Conservation (phyloP, 2,329 filamentous ascomycete genomes). For the Diaporthe citri region DNA sequence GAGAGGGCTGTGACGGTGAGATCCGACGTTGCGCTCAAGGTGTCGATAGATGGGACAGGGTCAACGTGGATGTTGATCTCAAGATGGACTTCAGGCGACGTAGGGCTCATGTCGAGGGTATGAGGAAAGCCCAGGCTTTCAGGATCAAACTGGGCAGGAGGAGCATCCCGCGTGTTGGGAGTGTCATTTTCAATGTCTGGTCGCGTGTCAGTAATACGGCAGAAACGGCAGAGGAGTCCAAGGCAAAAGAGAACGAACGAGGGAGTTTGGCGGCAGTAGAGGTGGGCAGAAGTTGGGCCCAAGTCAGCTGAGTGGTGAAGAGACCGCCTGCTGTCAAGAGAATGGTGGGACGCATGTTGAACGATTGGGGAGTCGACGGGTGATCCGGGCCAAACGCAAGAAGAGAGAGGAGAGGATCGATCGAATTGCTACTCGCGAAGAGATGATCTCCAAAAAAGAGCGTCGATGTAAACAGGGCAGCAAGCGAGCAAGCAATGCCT, state of each 20-base stretch:
- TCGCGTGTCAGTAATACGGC: neutral
- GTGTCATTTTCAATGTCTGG: neutral
- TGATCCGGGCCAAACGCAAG: slow-evolving; percentile 20
- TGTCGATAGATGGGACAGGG: neutral
- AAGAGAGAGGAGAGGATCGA: slow-evolving; percentile 33
- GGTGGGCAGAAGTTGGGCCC: neutral
- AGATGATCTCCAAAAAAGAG: slow-evolving; percentile 42
- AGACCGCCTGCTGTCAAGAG: slow-evolving; percentile 21
- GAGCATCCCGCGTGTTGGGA: slow-evolving; percentile 1
- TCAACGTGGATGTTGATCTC: slow-evolving; percentile 38
- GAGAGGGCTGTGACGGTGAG: slow-evolving; percentile 18
- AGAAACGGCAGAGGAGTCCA: neutral
- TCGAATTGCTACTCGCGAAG: slow-evolving; percentile 41
- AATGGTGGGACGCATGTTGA: slow-evolving; percentile 32
- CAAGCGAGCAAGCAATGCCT: slow-evolving; percentile 19
- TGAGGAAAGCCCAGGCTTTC: slow-evolving; percentile 26
- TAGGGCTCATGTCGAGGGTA: slow-evolving; percentile 22
- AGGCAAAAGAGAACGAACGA: neutral
- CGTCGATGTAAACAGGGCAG: slow-evolving; percentile 21
- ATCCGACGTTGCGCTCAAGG: neutral
- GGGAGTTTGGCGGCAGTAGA: neutral
- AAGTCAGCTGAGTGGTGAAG: slow-evolving; percentile 19
- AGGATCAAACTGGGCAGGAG: slow-evolving; percentile 15
- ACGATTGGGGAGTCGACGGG: neutral
- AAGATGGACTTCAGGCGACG: slow-evolving; percentile 30